These are phyloP conservation scores for Solanum lycopersicoides DNA, from an alignment of 257 asterid species.

Conservation along the genomic window DNA sequence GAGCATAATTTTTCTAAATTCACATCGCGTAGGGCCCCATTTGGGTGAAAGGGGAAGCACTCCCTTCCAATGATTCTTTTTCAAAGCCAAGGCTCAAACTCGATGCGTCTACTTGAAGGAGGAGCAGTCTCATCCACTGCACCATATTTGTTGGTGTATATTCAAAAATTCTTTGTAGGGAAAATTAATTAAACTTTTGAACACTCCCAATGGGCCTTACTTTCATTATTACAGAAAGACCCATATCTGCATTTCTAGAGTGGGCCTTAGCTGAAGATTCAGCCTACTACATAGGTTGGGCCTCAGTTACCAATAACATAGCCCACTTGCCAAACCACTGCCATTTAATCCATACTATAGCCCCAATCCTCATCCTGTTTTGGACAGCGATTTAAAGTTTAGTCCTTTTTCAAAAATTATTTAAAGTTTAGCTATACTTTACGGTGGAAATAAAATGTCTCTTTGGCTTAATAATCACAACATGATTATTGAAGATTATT, in stretches of 20 bases:
- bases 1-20: too few species aligned
- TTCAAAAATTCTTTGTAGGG: too few species aligned
- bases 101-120: too few species aligned
- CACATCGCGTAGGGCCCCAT: too few species aligned
- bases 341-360: background rate
- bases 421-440: too few species aligned
- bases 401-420: background rate
- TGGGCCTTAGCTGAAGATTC: background rate
- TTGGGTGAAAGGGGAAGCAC: too few species aligned
- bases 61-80: too few species aligned
- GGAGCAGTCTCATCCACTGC: fast-evolving
- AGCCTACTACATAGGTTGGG: background rate
- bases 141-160: too few species aligned
- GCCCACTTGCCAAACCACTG: background rate
- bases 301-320: background rate
- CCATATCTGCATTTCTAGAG: background rate
- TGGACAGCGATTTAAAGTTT: background rate
- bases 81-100: too few species aligned
- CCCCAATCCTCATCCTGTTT: background rate
- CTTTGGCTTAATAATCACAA: background rate
- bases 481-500: background rate
- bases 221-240: background rate
- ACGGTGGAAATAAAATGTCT: background rate
- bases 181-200: background rate
- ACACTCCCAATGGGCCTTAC: background rate